Percentiles rank a stretch among this genome's conserved stretches.
phyloP scores from a whole-genome alignment of 2,329 filamentous ascomycete genomes.

The Aureobasidium leucospermi region DNA sequence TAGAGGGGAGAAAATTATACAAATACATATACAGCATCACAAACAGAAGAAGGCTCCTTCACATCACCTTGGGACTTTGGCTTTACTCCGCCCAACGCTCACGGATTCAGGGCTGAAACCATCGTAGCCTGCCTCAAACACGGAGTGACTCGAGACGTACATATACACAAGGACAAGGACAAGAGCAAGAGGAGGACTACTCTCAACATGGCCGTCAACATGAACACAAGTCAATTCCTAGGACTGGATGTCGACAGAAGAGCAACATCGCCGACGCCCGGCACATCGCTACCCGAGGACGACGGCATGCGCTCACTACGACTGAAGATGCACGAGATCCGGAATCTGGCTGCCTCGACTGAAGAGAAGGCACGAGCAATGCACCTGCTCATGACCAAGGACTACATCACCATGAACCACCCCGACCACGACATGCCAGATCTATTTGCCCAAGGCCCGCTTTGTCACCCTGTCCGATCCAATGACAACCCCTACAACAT shows the following conservation, averaged over 20 bases:
- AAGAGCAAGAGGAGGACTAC: background rate
- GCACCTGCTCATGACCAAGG: constrained; percentile 43
- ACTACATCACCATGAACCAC: constrained; percentile 28
- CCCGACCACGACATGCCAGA: background rate
- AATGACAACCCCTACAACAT: constrained; percentile 29
- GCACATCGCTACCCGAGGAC: constrained; percentile 36
- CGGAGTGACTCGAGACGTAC: background rate
- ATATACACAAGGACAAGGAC: background rate
- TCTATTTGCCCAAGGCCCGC: background rate
- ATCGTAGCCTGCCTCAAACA: constrained; percentile 2
- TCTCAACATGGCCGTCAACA: constrained; percentile 1
- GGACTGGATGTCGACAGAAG: background rate
- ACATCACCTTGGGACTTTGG: background rate
- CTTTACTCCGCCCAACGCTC: constrained; percentile 2
- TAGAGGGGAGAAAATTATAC: background rate
- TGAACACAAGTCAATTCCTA: background rate
- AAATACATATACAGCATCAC: background rate
- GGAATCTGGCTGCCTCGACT: constrained; percentile 35
- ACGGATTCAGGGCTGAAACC: constrained; percentile 1
- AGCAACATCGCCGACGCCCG: background rate
- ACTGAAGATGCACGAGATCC: constrained; percentile 41
- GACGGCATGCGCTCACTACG: constrained; percentile 44
- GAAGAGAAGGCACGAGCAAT: constrained; percentile 44
- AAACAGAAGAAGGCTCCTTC: background rate
- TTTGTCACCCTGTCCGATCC: background rate